A percentile compares a stretch with the other conserved stretches of the same genome.
phyloP scores from a whole-genome alignment of 768 basidiomycete species.

The Mycena vitilis region DNA sequence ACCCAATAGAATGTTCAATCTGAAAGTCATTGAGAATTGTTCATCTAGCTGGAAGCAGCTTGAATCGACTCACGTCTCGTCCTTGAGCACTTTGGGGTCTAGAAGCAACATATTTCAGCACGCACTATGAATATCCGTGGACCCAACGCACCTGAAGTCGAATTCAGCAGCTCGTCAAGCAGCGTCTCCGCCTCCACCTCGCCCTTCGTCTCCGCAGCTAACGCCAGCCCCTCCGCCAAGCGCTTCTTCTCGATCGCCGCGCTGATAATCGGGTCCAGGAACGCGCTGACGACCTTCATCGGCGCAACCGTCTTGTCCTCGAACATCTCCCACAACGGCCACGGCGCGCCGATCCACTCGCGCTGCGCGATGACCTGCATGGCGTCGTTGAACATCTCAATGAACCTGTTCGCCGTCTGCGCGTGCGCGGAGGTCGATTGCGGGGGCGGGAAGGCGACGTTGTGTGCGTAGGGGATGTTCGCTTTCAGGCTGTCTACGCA shows the following conservation, averaged over 20 bases:
- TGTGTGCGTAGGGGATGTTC: slow-evolving; percentile 59
- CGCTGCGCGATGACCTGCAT: slow-evolving; percentile 57
- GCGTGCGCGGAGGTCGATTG: slow-evolving; percentile 29
- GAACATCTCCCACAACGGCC: slow-evolving; percentile 67
- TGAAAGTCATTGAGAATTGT: background rate
- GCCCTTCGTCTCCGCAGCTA: slow-evolving; percentile 22
- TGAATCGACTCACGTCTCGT: slow-evolving; percentile 51
- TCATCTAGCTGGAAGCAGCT: background rate
- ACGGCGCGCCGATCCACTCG: slow-evolving; percentile 53
- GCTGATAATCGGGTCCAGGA: slow-evolving; percentile 64
- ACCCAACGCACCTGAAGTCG: slow-evolving; percentile 59
- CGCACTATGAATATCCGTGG: background rate
- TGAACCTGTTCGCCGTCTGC: slow-evolving; percentile 51
- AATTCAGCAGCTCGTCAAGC: slow-evolving; percentile 64
- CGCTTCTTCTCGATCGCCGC: slow-evolving; percentile 58
- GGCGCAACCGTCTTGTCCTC: slow-evolving; percentile 57
- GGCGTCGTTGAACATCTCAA: slow-evolving; percentile 61
- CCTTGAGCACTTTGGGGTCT: slow-evolving; percentile 57
- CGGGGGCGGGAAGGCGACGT: slow-evolving; percentile 40
- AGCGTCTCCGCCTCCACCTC: slow-evolving; percentile 51
- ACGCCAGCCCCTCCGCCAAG: slow-evolving; percentile 24
- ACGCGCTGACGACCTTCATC: slow-evolving; percentile 62
- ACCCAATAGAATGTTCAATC: slow-evolving; percentile 35
- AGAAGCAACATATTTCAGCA: background rate
- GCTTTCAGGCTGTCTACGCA: slow-evolving; percentile 60